phyloP scores from a whole-genome alignment of 768 basidiomycete genomes.

The Tulasnella calospora region DNA sequence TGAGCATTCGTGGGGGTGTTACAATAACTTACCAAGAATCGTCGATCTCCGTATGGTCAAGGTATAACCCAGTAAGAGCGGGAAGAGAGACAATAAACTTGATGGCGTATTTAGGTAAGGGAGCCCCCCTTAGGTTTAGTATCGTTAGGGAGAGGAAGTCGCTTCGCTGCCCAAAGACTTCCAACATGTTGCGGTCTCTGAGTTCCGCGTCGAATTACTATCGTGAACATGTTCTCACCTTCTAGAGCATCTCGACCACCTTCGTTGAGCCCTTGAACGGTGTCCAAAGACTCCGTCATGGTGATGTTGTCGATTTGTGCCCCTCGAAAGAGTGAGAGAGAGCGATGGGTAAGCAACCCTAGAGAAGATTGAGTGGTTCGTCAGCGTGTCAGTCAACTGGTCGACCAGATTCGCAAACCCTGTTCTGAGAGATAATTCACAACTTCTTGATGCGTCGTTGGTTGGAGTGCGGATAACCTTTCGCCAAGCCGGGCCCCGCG shows the following conservation, averaged over 20 bases:
- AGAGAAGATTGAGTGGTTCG: neutral
- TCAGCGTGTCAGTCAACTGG: neutral
- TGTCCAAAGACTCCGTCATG: conserved; percentile 12
- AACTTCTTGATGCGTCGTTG: neutral
- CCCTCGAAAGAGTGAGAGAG: conserved; percentile 2
- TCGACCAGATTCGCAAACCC: neutral
- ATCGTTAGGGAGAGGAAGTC: neutral
- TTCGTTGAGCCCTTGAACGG: conserved; percentile 10
- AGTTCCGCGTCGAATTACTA: neutral
- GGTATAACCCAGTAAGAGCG: neutral
- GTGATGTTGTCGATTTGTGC: neutral
- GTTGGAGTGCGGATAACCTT: neutral
- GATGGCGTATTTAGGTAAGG: neutral
- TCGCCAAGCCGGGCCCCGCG: neutral
- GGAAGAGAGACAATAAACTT: neutral
- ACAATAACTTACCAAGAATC: neutral
- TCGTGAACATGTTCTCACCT: neutral
- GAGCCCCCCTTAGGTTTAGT: neutral
- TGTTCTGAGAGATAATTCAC: conserved; percentile 5
- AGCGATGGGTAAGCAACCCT: conserved; percentile 12
- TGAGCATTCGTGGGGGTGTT: neutral
- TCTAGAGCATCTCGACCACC: conserved; percentile 9
- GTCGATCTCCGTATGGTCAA: conserved; percentile 7
- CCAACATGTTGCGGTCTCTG: neutral
- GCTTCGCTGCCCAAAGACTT: neutral